Evolutionary conservation across 1,284 basidiomycete species (phyloP).

Genomic region (Albatrellus sp.): DNA sequence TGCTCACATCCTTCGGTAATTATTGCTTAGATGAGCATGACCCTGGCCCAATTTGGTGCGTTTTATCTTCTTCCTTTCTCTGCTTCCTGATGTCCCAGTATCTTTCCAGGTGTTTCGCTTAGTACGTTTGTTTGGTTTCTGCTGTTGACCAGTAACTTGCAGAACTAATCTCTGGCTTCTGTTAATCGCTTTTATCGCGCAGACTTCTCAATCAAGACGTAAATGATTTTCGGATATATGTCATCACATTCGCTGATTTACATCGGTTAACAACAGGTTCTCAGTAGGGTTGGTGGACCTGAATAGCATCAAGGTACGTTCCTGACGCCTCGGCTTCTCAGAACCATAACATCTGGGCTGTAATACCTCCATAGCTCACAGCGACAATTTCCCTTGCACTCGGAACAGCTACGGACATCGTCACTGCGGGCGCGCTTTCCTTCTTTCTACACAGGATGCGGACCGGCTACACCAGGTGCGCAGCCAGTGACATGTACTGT

Average conservation of each 20-base stretch:
- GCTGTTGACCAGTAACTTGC: too few relatives aligned
- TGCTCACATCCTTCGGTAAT: neutral
- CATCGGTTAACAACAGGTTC: too few relatives aligned
- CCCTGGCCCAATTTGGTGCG: conserved; percentile 10
- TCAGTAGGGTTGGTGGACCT: neutral
- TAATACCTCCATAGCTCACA: conserved; percentile 13
- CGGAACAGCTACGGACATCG: conserved; percentile 33
- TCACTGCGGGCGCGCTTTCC: conserved; percentile 35
- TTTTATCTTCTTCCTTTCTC: neutral
- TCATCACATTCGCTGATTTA: conserved; percentile 28
- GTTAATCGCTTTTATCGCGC: too few relatives aligned
- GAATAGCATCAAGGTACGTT: neutral
- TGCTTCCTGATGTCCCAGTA: neutral
- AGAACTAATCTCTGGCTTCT: too few relatives aligned
- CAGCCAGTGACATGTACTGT: too few relatives aligned
- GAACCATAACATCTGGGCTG: conserved; percentile 13
- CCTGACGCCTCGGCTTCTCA: conserved; percentile 10
- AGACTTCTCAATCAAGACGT: conserved; percentile 5
- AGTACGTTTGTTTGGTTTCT: conserved; percentile 6
- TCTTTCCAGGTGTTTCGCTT: conserved; percentile 3
- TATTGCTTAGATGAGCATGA: conserved; percentile 8
- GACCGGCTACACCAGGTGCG: too few relatives aligned
- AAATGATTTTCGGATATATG: conserved; percentile 14
- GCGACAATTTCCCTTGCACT: conserved; percentile 31
- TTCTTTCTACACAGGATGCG: too few relatives aligned